phyloP scores from a whole-genome alignment of 2,329 filamentous ascomycete genomes.

The Pseudogymnoascus destructans region DNA sequence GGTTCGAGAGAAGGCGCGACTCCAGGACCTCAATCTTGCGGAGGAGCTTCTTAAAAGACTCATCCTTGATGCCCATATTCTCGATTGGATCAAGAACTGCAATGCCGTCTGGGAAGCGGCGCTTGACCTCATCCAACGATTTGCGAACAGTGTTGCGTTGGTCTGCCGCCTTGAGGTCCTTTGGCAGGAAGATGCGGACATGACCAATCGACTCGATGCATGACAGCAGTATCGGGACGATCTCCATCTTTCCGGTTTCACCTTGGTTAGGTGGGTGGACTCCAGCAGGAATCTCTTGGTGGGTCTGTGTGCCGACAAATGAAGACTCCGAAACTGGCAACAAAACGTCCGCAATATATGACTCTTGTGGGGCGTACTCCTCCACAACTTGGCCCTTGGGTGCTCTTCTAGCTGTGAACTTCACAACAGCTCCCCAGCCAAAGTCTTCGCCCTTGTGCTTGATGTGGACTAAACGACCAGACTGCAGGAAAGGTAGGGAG shows the following conservation, averaged over 20 bases:
- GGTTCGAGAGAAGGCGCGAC: conserved; percentile 75
- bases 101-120: conserved; percentile 84
- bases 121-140: conserved; percentile 62
- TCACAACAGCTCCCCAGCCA: conserved; percentile 84
- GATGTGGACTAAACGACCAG: conserved; percentile 77
- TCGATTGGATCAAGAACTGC: conserved; percentile 85
- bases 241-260: conserved; percentile 59
- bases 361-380: conserved; percentile 60
- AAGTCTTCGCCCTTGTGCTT: conserved; percentile 73
- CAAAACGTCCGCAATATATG: conserved; percentile 71
- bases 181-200: conserved; percentile 69
- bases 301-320: conserved; percentile 40
- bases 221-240: conserved; percentile 74
- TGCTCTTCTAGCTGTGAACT: conserved; percentile 52
- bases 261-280: conserved; percentile 46
- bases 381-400: conserved; percentile 53
- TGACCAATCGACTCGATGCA: conserved; percentile 78
- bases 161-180: conserved; percentile 55
- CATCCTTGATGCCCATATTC: conserved; percentile 89
- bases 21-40: conserved; percentile 96
- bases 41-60: conserved; percentile 83
- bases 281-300: conserved; percentile 51
- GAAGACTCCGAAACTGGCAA: conserved; percentile 46
- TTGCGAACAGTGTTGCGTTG: conserved; percentile 57
- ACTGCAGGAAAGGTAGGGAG: conserved; percentile 70